These are phyloP conservation scores for Leishmania braziliensis DNA, from an alignment of 208 protist species.

Conservation along the genomic window DNA sequence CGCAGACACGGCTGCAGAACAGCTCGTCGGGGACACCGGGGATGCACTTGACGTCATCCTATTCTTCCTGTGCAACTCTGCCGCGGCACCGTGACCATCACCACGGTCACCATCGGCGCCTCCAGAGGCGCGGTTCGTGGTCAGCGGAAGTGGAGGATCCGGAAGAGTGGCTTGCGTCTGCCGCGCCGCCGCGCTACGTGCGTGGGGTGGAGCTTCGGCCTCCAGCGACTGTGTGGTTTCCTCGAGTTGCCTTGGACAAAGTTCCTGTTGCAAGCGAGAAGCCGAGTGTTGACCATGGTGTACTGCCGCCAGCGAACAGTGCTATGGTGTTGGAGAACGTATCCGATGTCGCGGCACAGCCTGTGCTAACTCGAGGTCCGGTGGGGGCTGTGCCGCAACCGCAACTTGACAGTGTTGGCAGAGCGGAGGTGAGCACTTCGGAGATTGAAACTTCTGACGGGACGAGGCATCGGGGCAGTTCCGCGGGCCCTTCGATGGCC, in stretches of 20 bases:
- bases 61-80: background rate
- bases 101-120: background rate
- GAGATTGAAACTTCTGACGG: background rate
- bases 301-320: background rate
- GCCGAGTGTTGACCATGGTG: background rate
- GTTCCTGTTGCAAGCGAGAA: background rate
- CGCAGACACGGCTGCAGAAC: background rate
- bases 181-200: conserved; percentile 6
- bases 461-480: background rate
- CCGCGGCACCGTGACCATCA: background rate
- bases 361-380: conserved; percentile 18
- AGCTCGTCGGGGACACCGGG: background rate
- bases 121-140: background rate
- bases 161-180: conserved; percentile 7
- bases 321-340: background rate
- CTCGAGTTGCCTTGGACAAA: background rate
- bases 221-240: conserved; percentile 9
- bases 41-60: background rate
- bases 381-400: conserved; percentile 26
- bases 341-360: background rate
- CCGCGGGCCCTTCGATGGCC: background rate
- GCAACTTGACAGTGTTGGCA: background rate
- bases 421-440: background rate
- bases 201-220: conserved; percentile 10
- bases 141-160: conserved; percentile 1